Evolutionary conservation across 2,329 filamentous ascomycete genomes (phyloP).

Genomic region (Pseudopithomyces maydicus): DNA sequence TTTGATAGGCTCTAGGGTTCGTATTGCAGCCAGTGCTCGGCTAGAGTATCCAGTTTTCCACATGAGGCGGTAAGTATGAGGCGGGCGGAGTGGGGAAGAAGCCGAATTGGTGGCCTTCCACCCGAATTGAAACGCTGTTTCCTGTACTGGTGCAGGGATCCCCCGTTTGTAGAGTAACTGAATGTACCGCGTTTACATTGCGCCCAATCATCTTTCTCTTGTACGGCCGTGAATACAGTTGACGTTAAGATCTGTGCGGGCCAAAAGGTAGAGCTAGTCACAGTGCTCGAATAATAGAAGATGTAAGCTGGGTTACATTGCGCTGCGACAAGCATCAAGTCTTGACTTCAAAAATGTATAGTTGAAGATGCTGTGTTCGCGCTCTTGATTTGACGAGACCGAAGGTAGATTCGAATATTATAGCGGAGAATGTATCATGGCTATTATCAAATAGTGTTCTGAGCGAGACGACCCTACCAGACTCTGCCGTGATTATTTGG

Average conservation of each 20-base stretch:
- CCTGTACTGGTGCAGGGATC: not conserved
- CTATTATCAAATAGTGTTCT: too few species aligned
- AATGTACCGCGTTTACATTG: not conserved
- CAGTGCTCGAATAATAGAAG: not conserved
- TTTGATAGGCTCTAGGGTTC: not conserved
- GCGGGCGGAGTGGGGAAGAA: not conserved
- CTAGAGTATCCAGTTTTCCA: not conserved
- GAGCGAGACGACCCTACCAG: constrained; percentile 4
- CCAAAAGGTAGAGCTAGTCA: not conserved
- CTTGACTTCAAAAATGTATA: too few species aligned
- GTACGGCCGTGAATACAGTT: too few species aligned
- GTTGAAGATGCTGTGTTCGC: not conserved
- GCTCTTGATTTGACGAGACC: not conserved
- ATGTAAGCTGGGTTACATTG: not conserved
- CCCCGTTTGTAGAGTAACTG: not conserved
- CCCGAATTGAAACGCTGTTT: not conserved
- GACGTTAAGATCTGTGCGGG: too few species aligned
- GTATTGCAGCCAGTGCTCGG: not conserved
- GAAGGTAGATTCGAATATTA: not conserved
- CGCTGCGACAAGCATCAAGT: too few species aligned
- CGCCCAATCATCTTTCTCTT: not conserved
- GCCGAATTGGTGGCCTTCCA: not conserved
- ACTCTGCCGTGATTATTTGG: not conserved
- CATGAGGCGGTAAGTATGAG: not conserved
- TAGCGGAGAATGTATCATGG: too few species aligned